phyloP scores from a whole-genome alignment of 495 filamentous ascomycete species.

The Penicillium ochrochloron region DNA sequence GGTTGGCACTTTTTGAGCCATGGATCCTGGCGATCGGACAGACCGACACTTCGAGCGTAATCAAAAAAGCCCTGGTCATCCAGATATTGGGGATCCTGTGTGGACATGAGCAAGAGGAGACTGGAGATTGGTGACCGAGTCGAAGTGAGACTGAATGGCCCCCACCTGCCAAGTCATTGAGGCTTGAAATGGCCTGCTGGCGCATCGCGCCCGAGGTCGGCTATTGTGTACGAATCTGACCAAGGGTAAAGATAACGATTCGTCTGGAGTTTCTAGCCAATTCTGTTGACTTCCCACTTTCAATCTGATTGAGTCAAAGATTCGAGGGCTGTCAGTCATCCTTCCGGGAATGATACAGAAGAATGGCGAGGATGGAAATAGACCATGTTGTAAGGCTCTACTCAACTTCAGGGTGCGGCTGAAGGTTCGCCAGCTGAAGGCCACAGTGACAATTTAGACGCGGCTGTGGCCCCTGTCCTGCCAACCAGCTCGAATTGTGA shows the following conservation, averaged over 20 bases:
- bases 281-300: neutral
- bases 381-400: neutral
- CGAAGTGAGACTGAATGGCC: neutral
- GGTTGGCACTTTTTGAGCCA: neutral
- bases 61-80: neutral
- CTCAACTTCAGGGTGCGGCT: too few species aligned
- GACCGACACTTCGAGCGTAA: neutral
- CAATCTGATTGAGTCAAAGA: neutral
- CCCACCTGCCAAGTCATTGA: slow-evolving; percentile 1
- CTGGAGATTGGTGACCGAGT: neutral
- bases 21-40: neutral
- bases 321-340: neutral
- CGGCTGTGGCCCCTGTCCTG: too few species aligned
- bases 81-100: neutral
- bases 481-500: too few species aligned
- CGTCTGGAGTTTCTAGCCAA: neutral
- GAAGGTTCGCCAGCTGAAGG: too few species aligned
- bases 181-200: neutral
- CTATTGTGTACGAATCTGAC: neutral
- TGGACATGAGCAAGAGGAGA: neutral
- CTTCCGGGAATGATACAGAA: neutral
- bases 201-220: neutral
- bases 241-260: neutral
- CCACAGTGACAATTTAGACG: too few species aligned
- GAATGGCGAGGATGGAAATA: neutral